A percentile compares a stretch with the other conserved stretches of the same genome.
These are phyloP conservation scores for Irpex sp. DNA, from an alignment of 1,284 basidiomycete species.

Conservation along the genomic window DNA sequence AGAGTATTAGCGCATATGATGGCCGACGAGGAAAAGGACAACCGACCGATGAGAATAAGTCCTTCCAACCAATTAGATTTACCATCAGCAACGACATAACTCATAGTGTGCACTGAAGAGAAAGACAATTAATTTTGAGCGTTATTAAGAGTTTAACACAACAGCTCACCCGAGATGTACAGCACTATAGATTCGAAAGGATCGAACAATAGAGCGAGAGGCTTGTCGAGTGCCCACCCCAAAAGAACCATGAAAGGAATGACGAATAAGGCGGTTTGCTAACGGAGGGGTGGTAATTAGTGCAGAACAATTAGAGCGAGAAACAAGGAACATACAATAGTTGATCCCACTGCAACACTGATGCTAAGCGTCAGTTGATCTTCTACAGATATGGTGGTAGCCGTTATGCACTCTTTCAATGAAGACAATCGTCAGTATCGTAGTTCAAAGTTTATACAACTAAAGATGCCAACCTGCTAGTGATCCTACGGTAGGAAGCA, in stretches of 20 bases:
- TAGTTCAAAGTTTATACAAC: no score
- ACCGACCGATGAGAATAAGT: constrained; percentile 40
- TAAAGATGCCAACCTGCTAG: no score
- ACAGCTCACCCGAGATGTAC: constrained; percentile 31
- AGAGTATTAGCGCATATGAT: background rate
- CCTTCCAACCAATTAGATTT: constrained; percentile 85
- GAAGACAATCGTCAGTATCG: constrained; percentile 4
- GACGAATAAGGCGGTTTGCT: constrained; percentile 90
- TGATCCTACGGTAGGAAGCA: constrained; percentile 84
- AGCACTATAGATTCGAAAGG: constrained; percentile 70
- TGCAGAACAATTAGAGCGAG: constrained; percentile 25
- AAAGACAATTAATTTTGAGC: background rate
- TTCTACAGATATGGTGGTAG: constrained; percentile 81
- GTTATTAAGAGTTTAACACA: background rate
- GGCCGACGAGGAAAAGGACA: background rate
- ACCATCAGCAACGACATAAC: constrained; percentile 79
- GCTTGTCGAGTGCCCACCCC: constrained; percentile 69
- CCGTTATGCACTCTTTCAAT: constrained; percentile 61
- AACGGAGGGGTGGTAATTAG: constrained; percentile 2
- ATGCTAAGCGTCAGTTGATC: constrained; percentile 72
- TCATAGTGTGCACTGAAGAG: constrained; percentile 70
- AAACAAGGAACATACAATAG: constrained; percentile 50
- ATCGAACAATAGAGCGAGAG: constrained; percentile 74
- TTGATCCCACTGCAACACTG: constrained; percentile 86
- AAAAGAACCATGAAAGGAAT: constrained; percentile 71